Evolutionary conservation across 768 basidiomycete species (phyloP).

Genomic region (Hortiboletus campestris): DNA sequence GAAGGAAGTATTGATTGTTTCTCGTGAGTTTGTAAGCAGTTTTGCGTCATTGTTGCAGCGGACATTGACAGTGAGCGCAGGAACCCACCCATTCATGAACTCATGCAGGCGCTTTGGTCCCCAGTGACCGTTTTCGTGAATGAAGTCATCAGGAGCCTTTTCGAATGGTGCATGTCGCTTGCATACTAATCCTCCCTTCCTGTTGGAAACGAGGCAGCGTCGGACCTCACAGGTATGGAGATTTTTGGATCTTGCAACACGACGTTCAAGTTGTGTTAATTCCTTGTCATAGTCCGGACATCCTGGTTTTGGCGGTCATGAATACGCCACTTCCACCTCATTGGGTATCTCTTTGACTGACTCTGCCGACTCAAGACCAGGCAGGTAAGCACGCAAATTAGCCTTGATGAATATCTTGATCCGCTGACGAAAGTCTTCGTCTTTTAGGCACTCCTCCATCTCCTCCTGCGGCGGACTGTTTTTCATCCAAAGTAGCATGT

Average conservation of each 20-base stretch:
- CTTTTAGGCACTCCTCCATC: neutral
- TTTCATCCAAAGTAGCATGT: neutral
- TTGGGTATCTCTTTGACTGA: neutral
- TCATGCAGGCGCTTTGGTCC: neutral
- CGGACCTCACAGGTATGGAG: neutral
- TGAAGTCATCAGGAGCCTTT: neutral
- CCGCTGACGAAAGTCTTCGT: neutral
- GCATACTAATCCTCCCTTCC: neutral
- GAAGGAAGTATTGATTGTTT: slow-evolving; percentile 32
- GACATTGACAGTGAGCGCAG: slow-evolving; percentile 19
- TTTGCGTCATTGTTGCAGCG: slow-evolving; percentile 44
- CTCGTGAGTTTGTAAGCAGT: slow-evolving; percentile 34
- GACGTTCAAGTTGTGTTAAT: neutral
- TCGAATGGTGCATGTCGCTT: neutral
- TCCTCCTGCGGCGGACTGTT: neutral
- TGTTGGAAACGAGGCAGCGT: neutral
- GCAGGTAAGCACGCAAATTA: neutral
- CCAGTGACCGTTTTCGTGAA: neutral
- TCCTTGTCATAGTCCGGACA: neutral
- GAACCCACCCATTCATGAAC: slow-evolving; percentile 20
- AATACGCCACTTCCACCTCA: neutral
- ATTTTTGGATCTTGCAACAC: neutral
- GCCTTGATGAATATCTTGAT: neutral
- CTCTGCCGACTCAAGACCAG: neutral
- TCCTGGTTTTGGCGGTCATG: neutral